These are phyloP conservation scores for Noccaea bulbosa DNA, from an alignment of 345 rosid species.

Conservation along the genomic window DNA sequence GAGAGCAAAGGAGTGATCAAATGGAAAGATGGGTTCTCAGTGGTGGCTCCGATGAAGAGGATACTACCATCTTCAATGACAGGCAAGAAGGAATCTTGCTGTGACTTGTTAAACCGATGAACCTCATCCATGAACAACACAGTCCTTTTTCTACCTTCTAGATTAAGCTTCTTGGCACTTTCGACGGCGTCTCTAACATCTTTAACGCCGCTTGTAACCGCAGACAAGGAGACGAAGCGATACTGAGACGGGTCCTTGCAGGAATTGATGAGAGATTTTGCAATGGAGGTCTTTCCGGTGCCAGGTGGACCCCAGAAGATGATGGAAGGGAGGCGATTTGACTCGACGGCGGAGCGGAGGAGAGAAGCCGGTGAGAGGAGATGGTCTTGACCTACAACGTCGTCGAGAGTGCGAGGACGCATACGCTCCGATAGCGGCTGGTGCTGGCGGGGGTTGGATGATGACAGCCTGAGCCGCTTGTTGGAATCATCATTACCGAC, in stretches of 20 bases:
- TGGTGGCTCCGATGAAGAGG: conserved; percentile 81
- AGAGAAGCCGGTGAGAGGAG: conserved; percentile 59
- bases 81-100: conserved; percentile 84
- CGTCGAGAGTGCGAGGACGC: conserved; percentile 73
- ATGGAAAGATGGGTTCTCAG: conserved; percentile 91
- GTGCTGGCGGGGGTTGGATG: conserved; percentile 33
- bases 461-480: conserved; percentile 39
- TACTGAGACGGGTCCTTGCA: conserved; percentile 45
- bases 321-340: conserved; percentile 69
- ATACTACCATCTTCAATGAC: conserved; percentile 87
- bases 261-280: conserved; percentile 65
- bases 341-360: conserved; percentile 60
- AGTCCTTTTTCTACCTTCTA: conserved; percentile 54
- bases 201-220: conserved; percentile 75
- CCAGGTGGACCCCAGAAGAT: conserved; percentile 93
- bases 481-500: not conserved
- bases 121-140: conserved; percentile 84
- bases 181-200: conserved; percentile 81
- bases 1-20: conserved; percentile 78
- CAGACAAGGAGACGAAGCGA: conserved; percentile 68
- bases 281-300: conserved; percentile 85
- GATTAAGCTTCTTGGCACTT: conserved; percentile 57
- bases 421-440: conserved; percentile 76
- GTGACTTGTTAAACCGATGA: conserved; percentile 81
- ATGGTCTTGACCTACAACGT: conserved; percentile 81